A percentile compares a stretch with the other conserved stretches of the same genome.
These are phyloP conservation scores for Tricholoma bakamatsutake DNA, from an alignment of 768 basidiomycete genomes.

Conservation along the genomic window DNA sequence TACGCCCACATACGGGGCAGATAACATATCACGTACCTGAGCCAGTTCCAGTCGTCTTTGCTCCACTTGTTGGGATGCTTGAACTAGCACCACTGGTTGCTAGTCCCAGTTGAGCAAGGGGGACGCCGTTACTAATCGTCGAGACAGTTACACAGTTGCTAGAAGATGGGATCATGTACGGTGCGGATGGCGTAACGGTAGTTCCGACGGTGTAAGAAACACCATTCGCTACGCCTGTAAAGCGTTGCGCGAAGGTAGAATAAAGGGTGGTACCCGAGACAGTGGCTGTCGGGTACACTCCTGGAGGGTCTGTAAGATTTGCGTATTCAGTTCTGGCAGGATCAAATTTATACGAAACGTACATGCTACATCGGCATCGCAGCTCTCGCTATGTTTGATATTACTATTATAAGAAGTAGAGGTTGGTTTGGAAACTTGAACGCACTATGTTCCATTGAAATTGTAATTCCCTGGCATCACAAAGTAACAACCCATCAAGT, in stretches of 20 bases:
- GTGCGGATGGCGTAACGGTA: conserved; percentile 29
- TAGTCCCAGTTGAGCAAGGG: conserved; percentile 22
- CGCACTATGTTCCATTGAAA: conserved; percentile 37
- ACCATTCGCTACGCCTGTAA: conserved; percentile 30
- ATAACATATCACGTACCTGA: conserved; percentile 4
- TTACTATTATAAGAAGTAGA: not conserved
- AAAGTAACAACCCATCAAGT: conserved; percentile 39
- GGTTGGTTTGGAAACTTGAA: not conserved
- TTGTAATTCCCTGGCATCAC: conserved; percentile 44
- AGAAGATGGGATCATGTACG: conserved; percentile 31
- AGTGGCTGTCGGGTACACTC: conserved; percentile 38
- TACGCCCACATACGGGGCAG: not conserved
- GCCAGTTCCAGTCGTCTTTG: conserved; percentile 12
- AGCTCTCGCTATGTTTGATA: conserved; percentile 25
- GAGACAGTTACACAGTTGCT: conserved; percentile 33
- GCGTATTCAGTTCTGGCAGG: not conserved
- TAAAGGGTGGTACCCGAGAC: conserved; percentile 31
- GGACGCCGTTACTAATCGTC: conserved; percentile 34
- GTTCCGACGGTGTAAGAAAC: conserved; percentile 35
- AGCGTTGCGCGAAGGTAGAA: conserved; percentile 39
- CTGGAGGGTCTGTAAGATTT: conserved; percentile 31
- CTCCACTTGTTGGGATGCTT: conserved; percentile 6
- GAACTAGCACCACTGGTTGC: conserved; percentile 13
- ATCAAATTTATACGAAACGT: not conserved
- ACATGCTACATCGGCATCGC: conserved; percentile 41